Evolutionary conservation across 768 basidiomycete species (phyloP).

Genomic region (Sarcomyxa edulis): DNA sequence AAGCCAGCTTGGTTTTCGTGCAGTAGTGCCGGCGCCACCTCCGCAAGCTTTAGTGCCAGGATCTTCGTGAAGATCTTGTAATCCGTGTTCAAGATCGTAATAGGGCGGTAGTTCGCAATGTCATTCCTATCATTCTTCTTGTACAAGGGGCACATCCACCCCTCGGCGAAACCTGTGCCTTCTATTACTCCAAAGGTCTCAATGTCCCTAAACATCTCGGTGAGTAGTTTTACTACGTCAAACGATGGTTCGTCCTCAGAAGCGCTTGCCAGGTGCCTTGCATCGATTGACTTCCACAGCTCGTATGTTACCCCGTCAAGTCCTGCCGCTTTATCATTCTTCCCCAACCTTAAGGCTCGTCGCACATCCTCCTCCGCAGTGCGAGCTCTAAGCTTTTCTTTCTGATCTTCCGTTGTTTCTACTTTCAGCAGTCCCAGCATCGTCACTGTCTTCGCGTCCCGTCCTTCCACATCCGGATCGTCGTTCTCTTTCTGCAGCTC

Average conservation of each 20-base stretch:
- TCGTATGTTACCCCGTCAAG: conserved; percentile 23
- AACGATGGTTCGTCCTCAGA: conserved; percentile 1
- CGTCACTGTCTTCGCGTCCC: background rate
- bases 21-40: conserved; percentile 14
- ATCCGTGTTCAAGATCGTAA: conserved; percentile 30
- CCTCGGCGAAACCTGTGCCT: conserved; percentile 16
- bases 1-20: conserved; percentile 35
- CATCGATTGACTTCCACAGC: conserved; percentile 17
- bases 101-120: conserved; percentile 31
- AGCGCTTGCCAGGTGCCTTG: background rate
- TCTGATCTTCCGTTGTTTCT: background rate
- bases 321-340: conserved; percentile 15
- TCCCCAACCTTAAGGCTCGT: conserved; percentile 8
- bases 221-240: conserved; percentile 6
- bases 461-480: background rate
- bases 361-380: conserved; percentile 11
- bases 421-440: background rate
- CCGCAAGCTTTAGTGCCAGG: conserved; percentile 15
- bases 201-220: conserved; percentile 21
- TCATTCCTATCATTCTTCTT: conserved; percentile 29
- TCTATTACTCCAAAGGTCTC: conserved; percentile 12
- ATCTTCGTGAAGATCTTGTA: conserved; percentile 28
- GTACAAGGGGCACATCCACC: conserved; percentile 35
- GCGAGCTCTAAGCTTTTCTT: background rate
- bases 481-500: background rate